Evolutionary conservation across 1,284 basidiomycete species (phyloP).

Genomic region (Leccinum subatratum): DNA sequence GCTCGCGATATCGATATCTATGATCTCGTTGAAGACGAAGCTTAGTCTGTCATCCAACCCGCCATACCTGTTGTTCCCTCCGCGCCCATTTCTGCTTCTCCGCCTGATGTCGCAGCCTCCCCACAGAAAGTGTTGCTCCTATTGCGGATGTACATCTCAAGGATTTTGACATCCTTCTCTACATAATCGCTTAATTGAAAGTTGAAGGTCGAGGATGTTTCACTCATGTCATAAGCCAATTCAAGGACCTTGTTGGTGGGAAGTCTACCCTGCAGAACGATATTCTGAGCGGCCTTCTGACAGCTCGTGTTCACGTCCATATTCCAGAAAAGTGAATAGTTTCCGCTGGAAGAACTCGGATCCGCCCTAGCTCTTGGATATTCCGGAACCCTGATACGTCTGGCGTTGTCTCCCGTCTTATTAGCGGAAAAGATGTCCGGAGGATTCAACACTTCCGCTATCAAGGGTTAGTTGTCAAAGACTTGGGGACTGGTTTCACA

Average conservation of each 20-base stretch:
- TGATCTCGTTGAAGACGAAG: slow-evolving; percentile 93
- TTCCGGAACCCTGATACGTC: slow-evolving; percentile 86
- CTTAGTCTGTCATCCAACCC: slow-evolving; percentile 38
- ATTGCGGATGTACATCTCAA: slow-evolving; percentile 90
- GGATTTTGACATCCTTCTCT: slow-evolving; percentile 83
- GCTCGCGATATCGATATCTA: slow-evolving; percentile 82
- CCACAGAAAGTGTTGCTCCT: slow-evolving; percentile 63
- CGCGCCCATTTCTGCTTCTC: slow-evolving; percentile 41
- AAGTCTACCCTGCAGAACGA: slow-evolving; percentile 98
- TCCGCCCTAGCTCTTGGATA: slow-evolving; percentile 80
- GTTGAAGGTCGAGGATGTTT: slow-evolving; percentile 82
- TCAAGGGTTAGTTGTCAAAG: slow-evolving; percentile 86
- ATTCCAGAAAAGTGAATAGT: slow-evolving; percentile 96
- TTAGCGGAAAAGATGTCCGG: slow-evolving; percentile 96
- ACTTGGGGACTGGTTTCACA: slow-evolving; percentile 91
- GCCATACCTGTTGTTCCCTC: slow-evolving; percentile 42
- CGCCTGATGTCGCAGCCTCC: slow-evolving; percentile 44
- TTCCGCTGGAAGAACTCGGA: slow-evolving; percentile 93
- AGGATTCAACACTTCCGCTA: slow-evolving; percentile 92
- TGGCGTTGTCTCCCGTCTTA: slow-evolving; percentile 84
- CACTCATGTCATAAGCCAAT: slow-evolving; percentile 84
- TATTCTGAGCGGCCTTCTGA: slow-evolving; percentile 89
- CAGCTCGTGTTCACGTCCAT: slow-evolving; percentile 86
- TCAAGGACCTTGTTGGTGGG: slow-evolving; percentile 97
- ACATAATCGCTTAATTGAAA: slow-evolving; percentile 88